Conservation (phyloP, 257 asterid species). For the Datura wrightii region DNA sequence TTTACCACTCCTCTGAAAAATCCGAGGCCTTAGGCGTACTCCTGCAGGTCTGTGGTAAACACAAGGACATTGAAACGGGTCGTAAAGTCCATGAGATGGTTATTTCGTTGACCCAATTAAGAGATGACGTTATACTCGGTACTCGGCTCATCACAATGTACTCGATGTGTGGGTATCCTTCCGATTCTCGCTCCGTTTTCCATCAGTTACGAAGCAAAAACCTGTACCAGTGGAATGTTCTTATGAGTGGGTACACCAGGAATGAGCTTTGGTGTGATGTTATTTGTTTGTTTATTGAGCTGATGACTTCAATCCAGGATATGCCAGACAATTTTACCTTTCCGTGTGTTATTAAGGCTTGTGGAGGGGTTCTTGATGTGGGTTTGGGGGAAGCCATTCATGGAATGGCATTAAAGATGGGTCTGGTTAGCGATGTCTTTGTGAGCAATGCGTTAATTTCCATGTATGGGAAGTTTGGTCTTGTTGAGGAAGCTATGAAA, state of each 20-base stretch:
- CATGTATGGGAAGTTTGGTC: slow-evolving; percentile 41
- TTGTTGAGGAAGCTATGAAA: slow-evolving; percentile 20
- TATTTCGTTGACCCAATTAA: slow-evolving; percentile 3
- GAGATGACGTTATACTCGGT: slow-evolving; percentile 32
- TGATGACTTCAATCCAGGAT: slow-evolving; percentile 27
- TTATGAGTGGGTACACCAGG: slow-evolving; percentile 43
- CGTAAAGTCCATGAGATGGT: slow-evolving; percentile 38
- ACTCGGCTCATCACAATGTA: slow-evolving; percentile 44
- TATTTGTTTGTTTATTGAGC: slow-evolving; percentile 30
- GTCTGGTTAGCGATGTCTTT: slow-evolving; percentile 38
- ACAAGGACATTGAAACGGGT: slow-evolving; percentile 36
- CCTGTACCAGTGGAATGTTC: slow-evolving; percentile 47
- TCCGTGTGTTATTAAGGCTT: slow-evolving; percentile 49
- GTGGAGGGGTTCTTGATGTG: slow-evolving; percentile 43
- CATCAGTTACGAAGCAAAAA: slow-evolving; percentile 33
- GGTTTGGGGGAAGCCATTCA: slow-evolving; percentile 36
- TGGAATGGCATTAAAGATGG: slow-evolving; percentile 40
- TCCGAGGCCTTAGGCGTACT: slow-evolving; percentile 37
- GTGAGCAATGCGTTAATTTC: slow-evolving; percentile 40
- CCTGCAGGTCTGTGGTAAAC: slow-evolving; percentile 38
- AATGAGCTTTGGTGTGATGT: slow-evolving; percentile 37
- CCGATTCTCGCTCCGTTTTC: slow-evolving; percentile 31
- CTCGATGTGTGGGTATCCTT: slow-evolving; percentile 39
- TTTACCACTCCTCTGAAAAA: slow-evolving; percentile 31
- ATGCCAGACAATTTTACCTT: slow-evolving; percentile 44